These are phyloP conservation scores for Brasilioporus rufonigricans DNA, from an alignment of 768 basidiomycete genomes.

Conservation along the genomic window DNA sequence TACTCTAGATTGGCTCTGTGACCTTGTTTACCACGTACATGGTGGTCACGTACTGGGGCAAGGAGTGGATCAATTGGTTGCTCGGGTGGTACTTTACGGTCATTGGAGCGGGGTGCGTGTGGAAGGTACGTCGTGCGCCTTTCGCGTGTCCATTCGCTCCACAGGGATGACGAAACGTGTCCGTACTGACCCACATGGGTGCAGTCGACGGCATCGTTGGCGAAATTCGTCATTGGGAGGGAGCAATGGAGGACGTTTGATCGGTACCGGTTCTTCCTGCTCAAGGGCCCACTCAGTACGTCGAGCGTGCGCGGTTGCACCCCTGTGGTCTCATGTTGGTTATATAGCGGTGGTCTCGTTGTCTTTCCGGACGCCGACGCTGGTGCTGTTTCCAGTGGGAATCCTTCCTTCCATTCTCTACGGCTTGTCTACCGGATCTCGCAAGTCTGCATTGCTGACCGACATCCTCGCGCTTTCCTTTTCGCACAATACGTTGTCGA, in stretches of 20 bases:
- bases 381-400: slow-evolving; percentile 57
- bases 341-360: slow-evolving; percentile 38
- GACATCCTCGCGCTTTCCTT: slow-evolving; percentile 79
- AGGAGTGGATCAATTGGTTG: slow-evolving; percentile 80
- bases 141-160: neutral
- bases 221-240: slow-evolving; percentile 47
- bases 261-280: slow-evolving; percentile 41
- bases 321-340: slow-evolving; percentile 5
- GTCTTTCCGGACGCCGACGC: slow-evolving; percentile 57
- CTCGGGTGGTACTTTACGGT: slow-evolving; percentile 75
- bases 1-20: slow-evolving; percentile 60
- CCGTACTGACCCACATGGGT: neutral
- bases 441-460: slow-evolving; percentile 69
- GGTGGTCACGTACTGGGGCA: slow-evolving; percentile 72
- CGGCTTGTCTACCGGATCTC: slow-evolving; percentile 39
- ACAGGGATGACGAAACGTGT: neutral
- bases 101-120: slow-evolving; percentile 62
- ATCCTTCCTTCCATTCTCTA: slow-evolving; percentile 66
- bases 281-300: slow-evolving; percentile 46
- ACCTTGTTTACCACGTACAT: slow-evolving; percentile 67
- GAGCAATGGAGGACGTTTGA: slow-evolving; percentile 59
- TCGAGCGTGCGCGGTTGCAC: slow-evolving; percentile 6
- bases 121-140: slow-evolving; percentile 43
- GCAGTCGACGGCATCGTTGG: slow-evolving; percentile 53
- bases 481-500: slow-evolving; percentile 71